Base-by-base conservation (phyloP, 306 rosid genomes). In the Cajanus cajan region DNA sequence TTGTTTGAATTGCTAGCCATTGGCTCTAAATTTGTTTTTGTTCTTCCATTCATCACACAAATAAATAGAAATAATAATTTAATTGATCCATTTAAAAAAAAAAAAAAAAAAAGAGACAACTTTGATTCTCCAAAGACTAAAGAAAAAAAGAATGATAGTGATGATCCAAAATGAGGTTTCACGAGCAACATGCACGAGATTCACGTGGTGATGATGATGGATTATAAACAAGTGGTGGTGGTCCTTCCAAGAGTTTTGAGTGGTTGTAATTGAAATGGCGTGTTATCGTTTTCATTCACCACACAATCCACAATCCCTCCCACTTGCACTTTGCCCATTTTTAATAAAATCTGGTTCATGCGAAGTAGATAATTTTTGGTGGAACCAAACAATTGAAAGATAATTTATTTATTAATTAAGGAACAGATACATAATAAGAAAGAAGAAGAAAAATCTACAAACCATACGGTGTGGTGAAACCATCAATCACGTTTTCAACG, bases 401-500 rank as follows among this genome's bases (percentile, higher is more conserved):
- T 19, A 54, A 51, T 54, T 7, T 14, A 28, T n/a, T n/a, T n/a
- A n/a, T n/a, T n/a, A n/a, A n/a, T n/a, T n/a, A n/a, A n/a, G n/a
- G n/a, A n/a, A n/a, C n/a, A n/a, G n/a, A n/a, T n/a, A n/a, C n/a
- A n/a, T n/a, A n/a, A n/a, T n/a, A n/a, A n/a, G n/a, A n/a, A 28
- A 28, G 3, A 41, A 41, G 4, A 41, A 10, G 25, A 43, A 39
- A 58, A 41, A 75, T 28, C 47, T 25, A 43, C 8, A 9, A 24
- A 4, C 13, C 28, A 41, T n/a, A 16, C 6, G 59, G 61, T 61
- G 36, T 61, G 34, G 15, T 28, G 40, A 9, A 31, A 11, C 41
- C 54, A 77, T 77, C 73, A 65, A 40, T 65, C 74, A 77, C 66
- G 64, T 65, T 77, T 76, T 65, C 55, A 77, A 77, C 14, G 5